These are phyloP conservation scores for Cornus suecica DNA, from an alignment of 148 eudicot species.

Conservation along the genomic window DNA sequence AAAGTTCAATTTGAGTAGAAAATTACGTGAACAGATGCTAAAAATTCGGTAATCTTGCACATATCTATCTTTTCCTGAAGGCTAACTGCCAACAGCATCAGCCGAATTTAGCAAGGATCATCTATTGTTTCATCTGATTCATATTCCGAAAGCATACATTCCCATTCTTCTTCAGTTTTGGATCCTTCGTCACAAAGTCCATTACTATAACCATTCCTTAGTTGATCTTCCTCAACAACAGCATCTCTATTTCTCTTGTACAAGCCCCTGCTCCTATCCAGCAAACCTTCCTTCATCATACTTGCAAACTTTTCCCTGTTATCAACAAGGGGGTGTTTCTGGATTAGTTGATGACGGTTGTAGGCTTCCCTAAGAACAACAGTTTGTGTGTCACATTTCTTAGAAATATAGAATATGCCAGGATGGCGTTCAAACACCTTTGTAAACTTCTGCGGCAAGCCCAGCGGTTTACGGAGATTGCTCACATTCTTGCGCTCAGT, in stretches of 20 bases:
- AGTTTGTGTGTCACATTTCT: constrained; percentile 68
- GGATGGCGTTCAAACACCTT: no score
- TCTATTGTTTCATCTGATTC: constrained; percentile 22
- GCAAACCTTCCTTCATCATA: no score
- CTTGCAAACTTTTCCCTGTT: no score
- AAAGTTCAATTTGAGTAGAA: neutral
- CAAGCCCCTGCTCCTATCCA: no score
- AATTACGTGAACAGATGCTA: no score
- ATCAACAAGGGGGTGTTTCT: no score
- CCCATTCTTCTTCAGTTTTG: constrained; percentile 25
- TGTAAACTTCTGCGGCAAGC: constrained; percentile 83
- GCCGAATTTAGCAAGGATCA: neutral
- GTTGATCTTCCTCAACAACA: constrained; percentile 7
- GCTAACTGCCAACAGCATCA: no score
- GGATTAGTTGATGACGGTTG: no score
- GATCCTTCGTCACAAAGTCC: neutral
- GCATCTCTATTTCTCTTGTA: constrained; percentile 32
- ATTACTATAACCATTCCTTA: neutral
- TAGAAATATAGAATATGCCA: constrained; percentile 81
- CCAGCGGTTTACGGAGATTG: constrained; percentile 67
- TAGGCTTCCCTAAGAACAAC: no score
- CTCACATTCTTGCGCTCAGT: constrained; percentile 80
- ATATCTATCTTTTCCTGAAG: no score
- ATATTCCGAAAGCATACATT: constrained; percentile 24
- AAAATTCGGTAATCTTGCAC: no score